phyloP scores from a whole-genome alignment of 805 yeast genomes.

The Pichia sporocuriosa region DNA sequence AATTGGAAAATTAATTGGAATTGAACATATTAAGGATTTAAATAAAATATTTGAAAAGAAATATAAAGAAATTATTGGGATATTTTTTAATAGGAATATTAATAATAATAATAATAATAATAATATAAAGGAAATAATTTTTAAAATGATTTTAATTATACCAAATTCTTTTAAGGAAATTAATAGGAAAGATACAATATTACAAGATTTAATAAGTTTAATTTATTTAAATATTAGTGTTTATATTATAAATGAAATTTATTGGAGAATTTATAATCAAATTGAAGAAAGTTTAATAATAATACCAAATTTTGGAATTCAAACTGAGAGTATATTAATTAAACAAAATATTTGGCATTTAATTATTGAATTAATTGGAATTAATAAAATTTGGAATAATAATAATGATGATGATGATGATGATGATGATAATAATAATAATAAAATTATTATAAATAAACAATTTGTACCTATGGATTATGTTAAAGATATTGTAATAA shows the following conservation, averaged over 20 bases:
- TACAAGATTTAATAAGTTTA: slow-evolving; percentile 4
- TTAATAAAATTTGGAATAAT: background rate
- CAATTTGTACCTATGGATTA: slow-evolving; percentile 50
- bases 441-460: slow-evolving; percentile 12
- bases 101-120: background rate
- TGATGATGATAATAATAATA: background rate
- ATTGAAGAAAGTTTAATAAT: slow-evolving; percentile 39
- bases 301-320: slow-evolving; percentile 44
- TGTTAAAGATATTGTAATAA: slow-evolving; percentile 60
- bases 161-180: too few species aligned
- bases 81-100: background rate
- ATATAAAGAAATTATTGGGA: background rate
- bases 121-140: background rate
- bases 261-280: slow-evolving; percentile 27
- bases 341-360: slow-evolving; percentile 18
- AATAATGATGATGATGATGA: background rate
- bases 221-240: slow-evolving; percentile 14
- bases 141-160: too few species aligned
- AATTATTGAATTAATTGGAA: slow-evolving; percentile 1
- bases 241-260: slow-evolving; percentile 16
- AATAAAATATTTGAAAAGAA: background rate
- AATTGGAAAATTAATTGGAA: slow-evolving; percentile 4
- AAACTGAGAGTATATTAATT: slow-evolving; percentile 30
- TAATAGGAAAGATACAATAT: background rate
- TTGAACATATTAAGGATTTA: background rate